Evolutionary conservation across 2,329 filamentous ascomycete genomes (phyloP).

Genomic region (Diaporthe australafricana): DNA sequence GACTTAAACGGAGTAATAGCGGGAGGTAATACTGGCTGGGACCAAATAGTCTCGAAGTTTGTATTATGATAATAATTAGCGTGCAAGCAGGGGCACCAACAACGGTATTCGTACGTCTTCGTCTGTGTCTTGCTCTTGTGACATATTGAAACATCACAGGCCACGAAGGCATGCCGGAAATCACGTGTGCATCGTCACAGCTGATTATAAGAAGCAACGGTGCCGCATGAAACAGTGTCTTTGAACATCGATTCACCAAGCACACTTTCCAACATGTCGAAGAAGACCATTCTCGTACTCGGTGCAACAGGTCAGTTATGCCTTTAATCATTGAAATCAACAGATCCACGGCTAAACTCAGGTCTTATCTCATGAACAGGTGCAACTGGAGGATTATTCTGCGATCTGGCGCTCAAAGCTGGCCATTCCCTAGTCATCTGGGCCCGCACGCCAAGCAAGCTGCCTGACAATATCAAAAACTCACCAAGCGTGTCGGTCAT

Average conservation of each 20-base stretch:
- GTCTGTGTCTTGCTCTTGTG: neutral
- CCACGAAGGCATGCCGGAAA: neutral
- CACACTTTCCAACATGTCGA: neutral
- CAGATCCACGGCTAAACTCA: rapidly evolving
- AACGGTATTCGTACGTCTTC: neutral
- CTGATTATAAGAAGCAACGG: neutral
- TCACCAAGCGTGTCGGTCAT: neutral
- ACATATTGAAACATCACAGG: too few species aligned
- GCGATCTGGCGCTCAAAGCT: constrained; percentile 4
- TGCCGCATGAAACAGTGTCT: neutral
- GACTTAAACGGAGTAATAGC: too few species aligned
- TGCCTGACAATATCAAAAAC: neutral
- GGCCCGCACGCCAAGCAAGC: neutral
- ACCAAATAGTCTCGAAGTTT: neutral
- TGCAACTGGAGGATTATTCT: neutral
- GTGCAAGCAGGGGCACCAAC: neutral
- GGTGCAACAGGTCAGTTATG: neutral
- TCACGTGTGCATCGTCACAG: too few species aligned
- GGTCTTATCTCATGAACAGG: neutral
- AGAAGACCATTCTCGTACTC: neutral
- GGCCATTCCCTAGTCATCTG: constrained; percentile 6
- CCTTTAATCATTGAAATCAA: neutral
- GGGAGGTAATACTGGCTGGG: too few species aligned
- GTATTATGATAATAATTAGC: neutral
- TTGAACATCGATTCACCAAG: neutral